Percentiles rank a stretch among this genome's conserved stretches.
Conservation (phyloP, 148 eudicot species). For the Camellia lanceoleosa region DNA sequence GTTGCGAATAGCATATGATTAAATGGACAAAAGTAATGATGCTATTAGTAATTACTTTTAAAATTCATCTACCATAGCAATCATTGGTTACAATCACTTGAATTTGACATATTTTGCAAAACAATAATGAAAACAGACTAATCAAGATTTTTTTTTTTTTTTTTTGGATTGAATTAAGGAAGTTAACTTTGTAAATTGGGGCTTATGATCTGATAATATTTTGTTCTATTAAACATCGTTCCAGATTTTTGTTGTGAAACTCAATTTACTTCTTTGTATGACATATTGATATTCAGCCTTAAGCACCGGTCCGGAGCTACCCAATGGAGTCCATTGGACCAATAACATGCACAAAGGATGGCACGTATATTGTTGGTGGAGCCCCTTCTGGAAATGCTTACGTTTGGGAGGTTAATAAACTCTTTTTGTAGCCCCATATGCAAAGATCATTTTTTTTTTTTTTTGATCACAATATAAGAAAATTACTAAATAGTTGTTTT, state of each 20-base stretch:
- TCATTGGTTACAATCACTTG: background rate
- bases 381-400: constrained; percentile 23
- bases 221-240: too few relatives aligned
- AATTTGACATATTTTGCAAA: background rate
- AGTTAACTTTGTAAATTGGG: background rate
- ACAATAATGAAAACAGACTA: background rate
- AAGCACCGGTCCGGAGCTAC: constrained; percentile 20
- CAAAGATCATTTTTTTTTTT: too few relatives aligned
- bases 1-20: too few relatives aligned
- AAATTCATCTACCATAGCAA: background rate
- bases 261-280: background rate
- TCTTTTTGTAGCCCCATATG: background rate
- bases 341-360: constrained; percentile 21
- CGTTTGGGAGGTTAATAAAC: constrained; percentile 22
- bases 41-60: too few relatives aligned
- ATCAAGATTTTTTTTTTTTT: background rate
- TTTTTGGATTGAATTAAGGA: background rate
- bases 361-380: constrained; percentile 27
- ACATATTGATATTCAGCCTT: constrained; percentile 16
- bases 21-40: too few relatives aligned
- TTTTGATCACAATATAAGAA: background rate
- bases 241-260: background rate
- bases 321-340: constrained; percentile 23
- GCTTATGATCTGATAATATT: background rate
- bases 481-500: background rate